A percentile compares a stretch with the other conserved stretches of the same genome.
Conservation (phyloP, 768 basidiomycete genomes). For the Lentinula raphanica region DNA sequence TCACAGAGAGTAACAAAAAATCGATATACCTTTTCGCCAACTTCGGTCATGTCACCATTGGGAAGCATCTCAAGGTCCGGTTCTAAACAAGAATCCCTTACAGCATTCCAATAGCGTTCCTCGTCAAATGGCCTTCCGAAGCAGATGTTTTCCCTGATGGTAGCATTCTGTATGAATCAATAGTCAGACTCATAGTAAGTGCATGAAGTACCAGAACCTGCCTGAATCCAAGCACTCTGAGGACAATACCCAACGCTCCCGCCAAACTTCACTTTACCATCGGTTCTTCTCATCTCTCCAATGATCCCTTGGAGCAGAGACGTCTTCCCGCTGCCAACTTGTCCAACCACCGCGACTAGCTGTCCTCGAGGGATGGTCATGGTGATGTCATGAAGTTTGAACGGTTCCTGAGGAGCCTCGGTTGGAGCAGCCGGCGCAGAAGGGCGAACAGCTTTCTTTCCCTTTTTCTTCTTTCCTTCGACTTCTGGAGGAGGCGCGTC, state of each 20-base stretch:
- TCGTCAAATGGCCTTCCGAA: slow-evolving; percentile 84
- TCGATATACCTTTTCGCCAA: slow-evolving; percentile 66
- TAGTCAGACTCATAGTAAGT: background rate
- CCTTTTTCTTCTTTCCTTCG: slow-evolving; percentile 30
- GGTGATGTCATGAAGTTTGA: slow-evolving; percentile 61
- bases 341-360: slow-evolving; percentile 80
- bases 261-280: slow-evolving; percentile 66
- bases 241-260: slow-evolving; percentile 78
- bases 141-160: slow-evolving; percentile 83
- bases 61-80: slow-evolving; percentile 75
- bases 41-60: slow-evolving; percentile 78
- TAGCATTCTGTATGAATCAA: slow-evolving; percentile 52
- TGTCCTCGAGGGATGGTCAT: slow-evolving; percentile 70
- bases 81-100: slow-evolving; percentile 73
- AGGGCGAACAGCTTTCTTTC: slow-evolving; percentile 14
- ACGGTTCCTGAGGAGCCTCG: slow-evolving; percentile 35
- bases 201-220: slow-evolving; percentile 10
- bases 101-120: slow-evolving; percentile 75
- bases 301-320: slow-evolving; percentile 70
- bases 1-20: background rate
- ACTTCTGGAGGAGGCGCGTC: slow-evolving; percentile 63
- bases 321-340: slow-evolving; percentile 70
- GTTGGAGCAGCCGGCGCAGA: slow-evolving; percentile 9
- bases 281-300: slow-evolving; percentile 75
- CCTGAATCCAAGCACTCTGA: slow-evolving; percentile 90